A percentile compares a stretch with the other conserved stretches of the same genome.
phyloP scores from a whole-genome alignment of 257 asterid species.

The Lantana camara region DNA sequence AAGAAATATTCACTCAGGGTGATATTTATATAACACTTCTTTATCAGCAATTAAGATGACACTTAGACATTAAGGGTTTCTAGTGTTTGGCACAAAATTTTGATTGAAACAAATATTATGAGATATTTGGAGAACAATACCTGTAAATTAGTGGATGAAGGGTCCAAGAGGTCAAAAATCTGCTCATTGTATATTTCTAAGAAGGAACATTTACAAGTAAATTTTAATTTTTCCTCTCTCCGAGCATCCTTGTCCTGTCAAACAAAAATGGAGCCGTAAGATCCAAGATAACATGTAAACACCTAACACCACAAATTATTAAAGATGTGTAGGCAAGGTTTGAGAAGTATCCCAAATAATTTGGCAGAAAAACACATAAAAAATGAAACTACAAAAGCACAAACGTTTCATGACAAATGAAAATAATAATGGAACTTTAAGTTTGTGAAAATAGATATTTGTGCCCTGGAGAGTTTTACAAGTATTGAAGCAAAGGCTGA shows the following conservation, averaged over 20 bases:
- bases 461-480: background rate
- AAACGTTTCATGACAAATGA: conserved; percentile 7
- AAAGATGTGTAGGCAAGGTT: conserved; percentile 14
- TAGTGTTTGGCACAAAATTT: background rate
- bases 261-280: conserved; percentile 18
- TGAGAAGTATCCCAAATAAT: background rate
- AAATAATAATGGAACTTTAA: background rate
- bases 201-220: conserved; percentile 88
- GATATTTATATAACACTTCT: background rate
- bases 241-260: conserved; percentile 89
- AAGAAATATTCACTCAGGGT: background rate
- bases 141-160: conserved; percentile 85
- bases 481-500: background rate
- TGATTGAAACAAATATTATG: background rate
- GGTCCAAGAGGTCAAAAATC: conserved; percentile 90
- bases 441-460: background rate
- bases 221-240: conserved; percentile 83
- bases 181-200: conserved; percentile 95
- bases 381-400: conserved; percentile 11
- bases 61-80: background rate
- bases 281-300: conserved; percentile 8
- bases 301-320: background rate
- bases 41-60: conserved; percentile 2
- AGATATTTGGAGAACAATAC: conserved; percentile 38
- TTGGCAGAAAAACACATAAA: background rate